These are phyloP conservation scores for Geranium incanum DNA, from an alignment of 441 rosid species.

Conservation along the genomic window DNA sequence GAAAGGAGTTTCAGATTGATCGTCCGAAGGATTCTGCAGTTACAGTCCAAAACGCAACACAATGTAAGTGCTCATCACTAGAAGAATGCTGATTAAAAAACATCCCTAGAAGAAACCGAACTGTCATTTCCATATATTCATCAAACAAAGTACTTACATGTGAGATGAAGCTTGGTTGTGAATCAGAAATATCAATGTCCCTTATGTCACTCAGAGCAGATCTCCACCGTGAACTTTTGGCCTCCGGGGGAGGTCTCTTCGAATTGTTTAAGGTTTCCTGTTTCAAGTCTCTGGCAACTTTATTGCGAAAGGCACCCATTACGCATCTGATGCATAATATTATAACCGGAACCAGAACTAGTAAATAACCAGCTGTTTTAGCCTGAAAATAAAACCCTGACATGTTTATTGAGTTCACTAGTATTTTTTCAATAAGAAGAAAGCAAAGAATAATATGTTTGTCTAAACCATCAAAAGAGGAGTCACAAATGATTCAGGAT, in stretches of 20 bases:
- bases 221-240: slow-evolving; percentile 32
- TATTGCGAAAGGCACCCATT: slow-evolving; percentile 22
- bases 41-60: not conserved
- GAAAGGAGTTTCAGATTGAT: slow-evolving; percentile 16
- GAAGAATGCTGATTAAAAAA: not conserved
- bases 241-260: slow-evolving; percentile 5
- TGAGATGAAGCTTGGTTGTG: slow-evolving; percentile 8
- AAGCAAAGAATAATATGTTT: no score
- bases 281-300: slow-evolving; percentile 15
- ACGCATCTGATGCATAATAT: slow-evolving; percentile 40
- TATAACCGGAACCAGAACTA: slow-evolving; percentile 35
- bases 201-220: slow-evolving; percentile 28
- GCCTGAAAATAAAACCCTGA: slow-evolving; percentile 24
- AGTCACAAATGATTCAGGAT: not conserved
- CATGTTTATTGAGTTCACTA: slow-evolving; percentile 12
- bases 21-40: slow-evolving; percentile 25
- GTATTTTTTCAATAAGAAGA: not conserved
- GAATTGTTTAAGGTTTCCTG: slow-evolving; percentile 13
- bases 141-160: slow-evolving; percentile 11
- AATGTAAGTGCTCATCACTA: not conserved
- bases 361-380: slow-evolving; percentile 31
- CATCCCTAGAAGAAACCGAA: no score
- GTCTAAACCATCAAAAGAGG: no score
- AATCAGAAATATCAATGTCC: slow-evolving; percentile 23
- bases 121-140: not conserved